Base-by-base conservation (phyloP, 139 green algal genomes). In the Chlorella sp. region DNA sequence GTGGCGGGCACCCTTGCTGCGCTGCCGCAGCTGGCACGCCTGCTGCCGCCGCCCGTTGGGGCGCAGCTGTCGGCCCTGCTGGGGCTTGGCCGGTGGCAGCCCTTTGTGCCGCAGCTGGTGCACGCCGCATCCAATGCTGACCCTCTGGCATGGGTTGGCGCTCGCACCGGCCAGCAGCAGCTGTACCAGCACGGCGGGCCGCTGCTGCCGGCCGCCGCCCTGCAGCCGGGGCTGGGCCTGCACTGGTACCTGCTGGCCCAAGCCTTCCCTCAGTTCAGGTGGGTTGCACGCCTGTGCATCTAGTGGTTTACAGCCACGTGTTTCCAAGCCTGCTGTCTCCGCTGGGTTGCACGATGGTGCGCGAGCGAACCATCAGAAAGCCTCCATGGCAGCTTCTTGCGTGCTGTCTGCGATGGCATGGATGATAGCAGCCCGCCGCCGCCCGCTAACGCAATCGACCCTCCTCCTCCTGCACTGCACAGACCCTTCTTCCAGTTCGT, bases 241-340 rank as follows among this genome's bases (percentile, higher is more conserved):
- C 83, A 83, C 6, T 87, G 83, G 83, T 87, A 87, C 54, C 44
- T 87, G 54, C 38, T 87, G 51, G 83, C 83, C 1, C 69, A 87
- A 19, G 26, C 38, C 17, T 83, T 87, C 67, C 83, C 83, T 2
- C 38, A 51, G 30, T 87, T 83, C 73, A 83, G 72, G 72, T 83
- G 24, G 13, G 30, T 32, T 26, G 19, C 28, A 40, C 43, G 30
- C 13, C 3, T 40, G 43, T 32, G 20, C 34, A 26, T 14, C 67
- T n/a, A n/a, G n/a, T n/a, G n/a, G n/a, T n/a, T n/a, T n/a, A n/a
- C n/a, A n/a, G n/a, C n/a, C n/a, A n/a, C n/a, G n/a, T n/a, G n/a
- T n/a, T n/a, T n/a, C n/a, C n/a, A n/a, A n/a, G n/a, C n/a, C n/a
- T n/a, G n/a, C n/a, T n/a, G n/a, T n/a, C n/a, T n/a, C n/a, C n/a